A percentile compares a stretch with the other conserved stretches of the same genome.
phyloP scores from a whole-genome alignment of 805 yeast genomes.

The Saturnispora mendoncae region DNA sequence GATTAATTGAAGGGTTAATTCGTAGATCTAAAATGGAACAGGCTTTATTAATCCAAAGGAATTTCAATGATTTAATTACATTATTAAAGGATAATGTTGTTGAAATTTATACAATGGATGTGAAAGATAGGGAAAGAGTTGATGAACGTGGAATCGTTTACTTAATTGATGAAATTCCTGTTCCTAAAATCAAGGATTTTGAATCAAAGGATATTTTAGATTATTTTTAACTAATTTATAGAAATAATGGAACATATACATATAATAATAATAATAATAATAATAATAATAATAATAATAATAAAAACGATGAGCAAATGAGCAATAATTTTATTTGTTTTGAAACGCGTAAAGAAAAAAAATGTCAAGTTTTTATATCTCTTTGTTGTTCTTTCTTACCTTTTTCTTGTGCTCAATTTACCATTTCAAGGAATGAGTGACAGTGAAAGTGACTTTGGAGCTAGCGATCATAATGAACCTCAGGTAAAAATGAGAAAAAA shows the following conservation, averaged over 20 bases:
- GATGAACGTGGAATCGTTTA: conserved; percentile 86
- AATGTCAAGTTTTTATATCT: neutral
- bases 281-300: neutral
- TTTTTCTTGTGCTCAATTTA: neutral
- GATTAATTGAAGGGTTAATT: conserved; percentile 64
- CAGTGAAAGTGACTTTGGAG: conserved; percentile 9
- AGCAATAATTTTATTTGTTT: neutral
- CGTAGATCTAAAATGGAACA: conserved; percentile 68
- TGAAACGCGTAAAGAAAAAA: conserved; percentile 1
- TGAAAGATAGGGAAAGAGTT: conserved; percentile 77
- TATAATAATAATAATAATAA: neutral
- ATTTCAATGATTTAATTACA: conserved; percentile 47
- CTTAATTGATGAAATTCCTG: conserved; percentile 64
- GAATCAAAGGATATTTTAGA: conserved; percentile 51
- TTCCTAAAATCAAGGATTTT: conserved; percentile 58
- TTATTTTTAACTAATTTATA: conserved; percentile 29
- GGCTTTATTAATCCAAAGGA: conserved; percentile 71
- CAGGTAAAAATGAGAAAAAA: neutral
- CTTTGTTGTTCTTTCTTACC: neutral
- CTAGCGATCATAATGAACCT: neutral
- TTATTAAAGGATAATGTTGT: conserved; percentile 50
- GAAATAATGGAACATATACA: too few relatives aligned
- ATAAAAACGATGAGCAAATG: neutral
- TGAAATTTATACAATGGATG: conserved; percentile 77
- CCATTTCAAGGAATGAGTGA: conserved; percentile 1